phyloP scores from a whole-genome alignment of 1,284 basidiomycete species.

The Ganoderma sinense region DNA sequence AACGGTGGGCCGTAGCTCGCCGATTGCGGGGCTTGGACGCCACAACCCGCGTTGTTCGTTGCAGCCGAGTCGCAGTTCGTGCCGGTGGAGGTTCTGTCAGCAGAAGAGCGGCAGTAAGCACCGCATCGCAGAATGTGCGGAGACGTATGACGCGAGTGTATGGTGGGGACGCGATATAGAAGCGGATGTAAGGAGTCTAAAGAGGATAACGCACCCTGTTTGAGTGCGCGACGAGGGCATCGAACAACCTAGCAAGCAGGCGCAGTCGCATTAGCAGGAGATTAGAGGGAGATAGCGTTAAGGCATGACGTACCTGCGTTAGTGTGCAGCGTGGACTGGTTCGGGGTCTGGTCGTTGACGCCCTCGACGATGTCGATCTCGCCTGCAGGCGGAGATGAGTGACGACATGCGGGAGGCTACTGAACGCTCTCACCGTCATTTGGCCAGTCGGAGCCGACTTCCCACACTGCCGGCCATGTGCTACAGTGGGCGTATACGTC shows the following conservation, averaged over 20 bases:
- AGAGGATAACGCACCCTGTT: conserved; percentile 53
- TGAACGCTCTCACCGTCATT: conserved; percentile 31
- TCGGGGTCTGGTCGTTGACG: conserved; percentile 62
- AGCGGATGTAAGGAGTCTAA: background rate
- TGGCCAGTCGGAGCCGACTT: conserved; percentile 45
- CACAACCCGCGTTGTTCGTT: conserved; percentile 67
- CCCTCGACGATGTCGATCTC: conserved; percentile 80
- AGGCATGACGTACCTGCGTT: conserved; percentile 43
- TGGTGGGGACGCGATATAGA: background rate
- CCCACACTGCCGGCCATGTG: conserved; percentile 50
- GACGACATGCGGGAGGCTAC: background rate
- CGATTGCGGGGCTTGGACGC: conserved; percentile 54
- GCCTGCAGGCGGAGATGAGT: conserved; percentile 43
- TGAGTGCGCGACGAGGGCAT: conserved; percentile 59
- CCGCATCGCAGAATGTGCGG: background rate
- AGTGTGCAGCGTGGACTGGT: conserved; percentile 73
- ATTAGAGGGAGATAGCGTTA: background rate
- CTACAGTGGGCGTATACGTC: conserved; percentile 21
- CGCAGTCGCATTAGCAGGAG: background rate
- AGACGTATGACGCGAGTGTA: background rate
- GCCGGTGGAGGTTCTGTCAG: conserved; percentile 22
- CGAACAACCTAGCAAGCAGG: conserved; percentile 54
- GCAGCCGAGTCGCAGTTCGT: conserved; percentile 34
- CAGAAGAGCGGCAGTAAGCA: background rate
- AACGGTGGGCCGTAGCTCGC: conserved; percentile 67